Base-by-base conservation (phyloP, 768 basidiomycete genomes). In the Serendipita sp. region DNA sequence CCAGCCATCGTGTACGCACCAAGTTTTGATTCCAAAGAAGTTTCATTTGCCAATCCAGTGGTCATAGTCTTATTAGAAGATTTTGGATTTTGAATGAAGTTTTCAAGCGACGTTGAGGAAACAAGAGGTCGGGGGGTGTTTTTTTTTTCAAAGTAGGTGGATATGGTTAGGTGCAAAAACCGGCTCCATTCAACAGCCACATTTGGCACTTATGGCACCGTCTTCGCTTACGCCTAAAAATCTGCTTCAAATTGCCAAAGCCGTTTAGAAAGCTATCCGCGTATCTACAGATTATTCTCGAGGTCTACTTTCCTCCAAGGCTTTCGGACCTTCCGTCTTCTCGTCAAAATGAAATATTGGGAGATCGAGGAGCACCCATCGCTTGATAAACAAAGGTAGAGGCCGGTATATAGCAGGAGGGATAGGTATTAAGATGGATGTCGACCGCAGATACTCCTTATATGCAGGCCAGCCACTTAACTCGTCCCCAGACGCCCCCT, bases 261-360 rank as follows among this genome's bases (percentile, higher is more conserved):
- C 41, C 5, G 13, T 7, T 5, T 5, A 41, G 13, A 13, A 18
- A 8, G 7, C 48, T 5, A 32, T 51, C n/a, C 48, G n/a, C 48
- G 5, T 8, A 51, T 51, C 24, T 35, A 60, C 35, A n/a, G 35
- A 11, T 38, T 63, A 30, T 35, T 54, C 3, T 37, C 63, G 65
- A 41, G 53, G 63, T 64, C 56, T 3, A 38, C 34, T 60, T 60
- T 77, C 73, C 64, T 79, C 76, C 11, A 80, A 63, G 3, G 78
- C 81, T 34, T 69, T 69, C 44, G 72, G 70, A 5, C 81, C 80
- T 68, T 83, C 82, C 67, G 70, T 78, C 11, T 72, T 71, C 68
- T 81, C 82, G 66, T 83, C 73, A 70, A 85, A 85, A 45, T 74
- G 73, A 71, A 81, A 88, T 68, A 86, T 77, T 5, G 83, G 79